Conservation (phyloP, 495 filamentous ascomycete genomes). For the Podospora fimiseda region DNA sequence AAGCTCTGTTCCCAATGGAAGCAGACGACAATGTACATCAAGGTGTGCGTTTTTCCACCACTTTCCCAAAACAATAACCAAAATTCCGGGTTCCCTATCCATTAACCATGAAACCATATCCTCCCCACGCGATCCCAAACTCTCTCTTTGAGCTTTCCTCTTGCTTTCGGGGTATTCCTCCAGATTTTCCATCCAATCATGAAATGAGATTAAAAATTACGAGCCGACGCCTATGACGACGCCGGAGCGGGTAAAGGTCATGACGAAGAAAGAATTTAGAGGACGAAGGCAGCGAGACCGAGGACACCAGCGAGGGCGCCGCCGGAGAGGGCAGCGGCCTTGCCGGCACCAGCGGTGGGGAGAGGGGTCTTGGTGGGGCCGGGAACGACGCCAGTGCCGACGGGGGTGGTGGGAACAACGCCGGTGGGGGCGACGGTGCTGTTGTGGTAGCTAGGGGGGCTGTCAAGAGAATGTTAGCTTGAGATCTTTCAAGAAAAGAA, state of each 20-base stretch:
- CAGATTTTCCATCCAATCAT: not conserved
- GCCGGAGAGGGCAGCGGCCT: slow-evolving; percentile 60
- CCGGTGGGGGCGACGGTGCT: slow-evolving; percentile 22
- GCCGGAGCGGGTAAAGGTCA: not conserved
- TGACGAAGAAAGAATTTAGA: slow-evolving; percentile 50
- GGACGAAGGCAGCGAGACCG: slow-evolving; percentile 64
- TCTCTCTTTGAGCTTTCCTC: not conserved
- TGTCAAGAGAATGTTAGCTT: slow-evolving; percentile 7
- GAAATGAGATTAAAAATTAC: slow-evolving; percentile 6
- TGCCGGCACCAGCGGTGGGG: slow-evolving; percentile 57
- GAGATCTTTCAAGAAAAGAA: not conserved
- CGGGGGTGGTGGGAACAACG: slow-evolving; percentile 15
- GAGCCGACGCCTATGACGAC: not conserved
- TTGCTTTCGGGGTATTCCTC: not conserved
- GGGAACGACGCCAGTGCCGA: slow-evolving; percentile 23
- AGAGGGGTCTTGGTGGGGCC: slow-evolving; percentile 28
- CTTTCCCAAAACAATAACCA: not conserved
- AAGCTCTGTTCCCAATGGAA: not conserved
- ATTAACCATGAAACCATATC: not conserved
- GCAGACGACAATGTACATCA: not conserved
- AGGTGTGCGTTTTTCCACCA: not conserved
- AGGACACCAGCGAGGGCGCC: slow-evolving; percentile 68
- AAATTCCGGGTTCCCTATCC: not conserved
- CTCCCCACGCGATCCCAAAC: not conserved
- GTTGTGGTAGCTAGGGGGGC: slow-evolving; percentile 26